phyloP scores from a whole-genome alignment of 345 rosid genomes.

The Brassica carinata region DNA sequence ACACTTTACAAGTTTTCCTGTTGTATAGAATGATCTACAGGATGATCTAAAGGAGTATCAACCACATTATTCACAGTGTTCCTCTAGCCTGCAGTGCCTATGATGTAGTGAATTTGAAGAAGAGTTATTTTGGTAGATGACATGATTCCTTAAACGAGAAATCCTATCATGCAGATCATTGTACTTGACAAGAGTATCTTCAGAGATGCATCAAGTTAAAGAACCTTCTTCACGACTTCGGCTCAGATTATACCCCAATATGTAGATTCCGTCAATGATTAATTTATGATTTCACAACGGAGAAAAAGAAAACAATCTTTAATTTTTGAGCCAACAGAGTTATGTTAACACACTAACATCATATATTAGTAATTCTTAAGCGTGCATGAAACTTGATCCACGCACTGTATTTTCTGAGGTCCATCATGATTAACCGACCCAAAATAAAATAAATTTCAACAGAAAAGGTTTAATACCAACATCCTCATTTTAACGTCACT shows the following conservation, averaged over 20 bases:
- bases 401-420: background rate
- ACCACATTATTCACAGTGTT: no score
- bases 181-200: background rate
- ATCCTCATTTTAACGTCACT: no score
- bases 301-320: no score
- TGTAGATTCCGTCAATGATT: no score
- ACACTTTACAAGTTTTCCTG: constrained; percentile 78
- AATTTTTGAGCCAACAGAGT: background rate
- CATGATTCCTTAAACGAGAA: background rate
- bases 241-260: background rate
- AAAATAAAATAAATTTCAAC: background rate
- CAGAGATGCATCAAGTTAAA: background rate
- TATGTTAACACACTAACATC: background rate
- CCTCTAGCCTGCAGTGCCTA: background rate
- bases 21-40: no score
- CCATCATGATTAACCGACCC: background rate
- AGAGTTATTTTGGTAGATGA: background rate
- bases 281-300: background rate
- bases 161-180: background rate
- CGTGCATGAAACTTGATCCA: background rate
- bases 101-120: background rate
- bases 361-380: background rate
- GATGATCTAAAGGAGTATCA: no score
- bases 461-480: background rate
- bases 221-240: background rate